Evolutionary conservation across 2,329 filamentous ascomycete genomes (phyloP).

Genomic region (Paramyrothecium roridum): DNA sequence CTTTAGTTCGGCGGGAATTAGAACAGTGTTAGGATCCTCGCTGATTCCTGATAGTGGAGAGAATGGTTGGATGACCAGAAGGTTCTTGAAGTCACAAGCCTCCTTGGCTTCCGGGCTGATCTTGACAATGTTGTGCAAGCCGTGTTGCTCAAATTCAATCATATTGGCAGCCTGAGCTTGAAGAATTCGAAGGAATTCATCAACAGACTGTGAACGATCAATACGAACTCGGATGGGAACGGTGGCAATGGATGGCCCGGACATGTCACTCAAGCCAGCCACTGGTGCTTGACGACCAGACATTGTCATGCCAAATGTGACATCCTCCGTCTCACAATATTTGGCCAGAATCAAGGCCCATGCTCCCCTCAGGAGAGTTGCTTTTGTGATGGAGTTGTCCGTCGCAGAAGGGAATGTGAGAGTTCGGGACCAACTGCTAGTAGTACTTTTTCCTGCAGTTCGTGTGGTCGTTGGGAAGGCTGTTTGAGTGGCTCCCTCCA

Average conservation of each 20-base stretch:
- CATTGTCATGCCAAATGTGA: not conserved
- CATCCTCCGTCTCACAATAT: not conserved
- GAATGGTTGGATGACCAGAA: not conserved
- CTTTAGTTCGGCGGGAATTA: not conserved
- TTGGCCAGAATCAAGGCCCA: not conserved
- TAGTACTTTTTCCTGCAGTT: not conserved
- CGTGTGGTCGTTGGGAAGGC: not conserved
- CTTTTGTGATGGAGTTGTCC: not conserved
- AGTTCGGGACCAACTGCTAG: not conserved
- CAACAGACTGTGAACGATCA: not conserved
- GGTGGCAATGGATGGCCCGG: slow-evolving; percentile 25
- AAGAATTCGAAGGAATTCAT: not conserved
- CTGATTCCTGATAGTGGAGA: not conserved
- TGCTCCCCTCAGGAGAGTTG: not conserved
- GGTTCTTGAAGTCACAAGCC: slow-evolving; percentile 12
- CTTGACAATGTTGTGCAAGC: slow-evolving; percentile 51
- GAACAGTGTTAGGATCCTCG: not conserved
- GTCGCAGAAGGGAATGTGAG: not conserved
- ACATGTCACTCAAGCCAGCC: slow-evolving; percentile 17
- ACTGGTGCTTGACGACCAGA: not conserved
- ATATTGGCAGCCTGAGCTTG: not conserved
- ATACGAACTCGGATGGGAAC: slow-evolving; percentile 19
- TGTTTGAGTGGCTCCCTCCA: not conserved
- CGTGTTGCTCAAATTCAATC: slow-evolving; percentile 46
- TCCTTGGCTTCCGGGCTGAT: slow-evolving; percentile 41